These are phyloP conservation scores for Hypoxylon intermedium DNA, from an alignment of 495 filamentous ascomycete genomes.

Conservation along the genomic window DNA sequence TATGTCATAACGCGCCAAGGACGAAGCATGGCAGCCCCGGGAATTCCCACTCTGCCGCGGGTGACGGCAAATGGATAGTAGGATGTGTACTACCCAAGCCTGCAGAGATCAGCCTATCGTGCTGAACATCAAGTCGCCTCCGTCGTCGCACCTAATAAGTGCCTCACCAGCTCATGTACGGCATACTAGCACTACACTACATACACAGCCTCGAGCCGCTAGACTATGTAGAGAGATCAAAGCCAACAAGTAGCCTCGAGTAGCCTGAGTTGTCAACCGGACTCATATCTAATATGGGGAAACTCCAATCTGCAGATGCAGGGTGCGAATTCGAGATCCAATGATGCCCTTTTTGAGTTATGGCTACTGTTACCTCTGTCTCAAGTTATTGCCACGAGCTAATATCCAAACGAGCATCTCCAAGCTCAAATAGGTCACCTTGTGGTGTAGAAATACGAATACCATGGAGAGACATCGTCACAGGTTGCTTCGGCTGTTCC, in stretches of 20 bases:
- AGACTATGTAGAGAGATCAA: no score
- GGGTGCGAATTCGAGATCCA: background rate
- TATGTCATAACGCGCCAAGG: constrained; percentile 17
- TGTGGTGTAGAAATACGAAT: constrained; percentile 3
- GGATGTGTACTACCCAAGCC: constrained; percentile 19
- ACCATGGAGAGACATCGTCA: background rate
- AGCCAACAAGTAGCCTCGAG: no score
- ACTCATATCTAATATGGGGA: background rate
- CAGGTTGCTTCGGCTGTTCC: background rate
- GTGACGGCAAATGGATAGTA: constrained; percentile 4
- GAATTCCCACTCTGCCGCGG: constrained; percentile 9
- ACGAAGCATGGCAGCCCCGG: constrained; percentile 15
- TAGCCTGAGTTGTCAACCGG: background rate
- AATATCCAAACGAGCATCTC: constrained; percentile 6
- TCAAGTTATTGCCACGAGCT: constrained; percentile 28
- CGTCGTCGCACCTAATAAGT: background rate
- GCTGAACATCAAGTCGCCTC: constrained; percentile 32
- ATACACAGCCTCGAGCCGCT: constrained; percentile 9
- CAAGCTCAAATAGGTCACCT: constrained; percentile 3
- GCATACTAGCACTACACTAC: background rate
- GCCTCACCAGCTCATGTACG: constrained; percentile 6
- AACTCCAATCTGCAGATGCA: background rate
- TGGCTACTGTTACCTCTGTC: constrained; percentile 1
- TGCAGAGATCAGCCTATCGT: constrained; percentile 26
- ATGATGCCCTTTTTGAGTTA: background rate